These are phyloP conservation scores for Hypoxylon subgilvum DNA, from an alignment of 495 filamentous ascomycete genomes.

Conservation along the genomic window DNA sequence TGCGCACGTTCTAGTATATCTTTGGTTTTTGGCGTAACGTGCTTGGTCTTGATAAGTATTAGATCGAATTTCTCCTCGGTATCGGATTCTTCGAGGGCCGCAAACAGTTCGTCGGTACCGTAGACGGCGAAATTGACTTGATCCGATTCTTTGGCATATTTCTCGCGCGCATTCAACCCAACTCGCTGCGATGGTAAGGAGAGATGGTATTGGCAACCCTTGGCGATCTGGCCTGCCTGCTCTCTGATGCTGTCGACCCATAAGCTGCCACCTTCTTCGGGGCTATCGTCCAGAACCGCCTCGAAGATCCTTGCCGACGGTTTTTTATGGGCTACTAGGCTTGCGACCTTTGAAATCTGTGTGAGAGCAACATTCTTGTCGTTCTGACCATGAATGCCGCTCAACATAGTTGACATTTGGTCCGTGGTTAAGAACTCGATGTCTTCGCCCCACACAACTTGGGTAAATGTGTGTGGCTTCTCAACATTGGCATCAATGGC, in stretches of 20 bases:
- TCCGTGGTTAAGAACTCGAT: neutral
- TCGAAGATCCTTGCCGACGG: slow-evolving; percentile 53
- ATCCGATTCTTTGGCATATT: neutral
- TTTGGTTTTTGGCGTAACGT: too few species aligned
- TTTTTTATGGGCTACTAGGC: slow-evolving; percentile 47
- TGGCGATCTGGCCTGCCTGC: neutral
- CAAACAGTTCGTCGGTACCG: too few species aligned
- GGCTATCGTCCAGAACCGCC: neutral
- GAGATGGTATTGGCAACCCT: neutral
- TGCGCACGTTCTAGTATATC: too few species aligned
- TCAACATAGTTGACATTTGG: neutral
- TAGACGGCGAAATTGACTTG: neutral
- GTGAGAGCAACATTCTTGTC: neutral
- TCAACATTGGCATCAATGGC: neutral
- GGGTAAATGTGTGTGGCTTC: neutral
- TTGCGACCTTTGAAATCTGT: slow-evolving; percentile 23
- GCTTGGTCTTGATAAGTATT: too few species aligned
- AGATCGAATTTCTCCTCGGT: too few species aligned
- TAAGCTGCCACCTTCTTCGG: neutral
- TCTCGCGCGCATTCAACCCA: neutral
- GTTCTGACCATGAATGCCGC: neutral
- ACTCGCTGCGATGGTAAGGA: neutral
- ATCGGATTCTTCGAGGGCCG: too few species aligned
- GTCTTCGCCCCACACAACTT: neutral
- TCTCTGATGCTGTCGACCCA: neutral